Percentiles rank a stretch among this genome's conserved stretches.
phyloP scores from a whole-genome alignment of 805 yeast species.

The Saccharomyces paradoxus region DNA sequence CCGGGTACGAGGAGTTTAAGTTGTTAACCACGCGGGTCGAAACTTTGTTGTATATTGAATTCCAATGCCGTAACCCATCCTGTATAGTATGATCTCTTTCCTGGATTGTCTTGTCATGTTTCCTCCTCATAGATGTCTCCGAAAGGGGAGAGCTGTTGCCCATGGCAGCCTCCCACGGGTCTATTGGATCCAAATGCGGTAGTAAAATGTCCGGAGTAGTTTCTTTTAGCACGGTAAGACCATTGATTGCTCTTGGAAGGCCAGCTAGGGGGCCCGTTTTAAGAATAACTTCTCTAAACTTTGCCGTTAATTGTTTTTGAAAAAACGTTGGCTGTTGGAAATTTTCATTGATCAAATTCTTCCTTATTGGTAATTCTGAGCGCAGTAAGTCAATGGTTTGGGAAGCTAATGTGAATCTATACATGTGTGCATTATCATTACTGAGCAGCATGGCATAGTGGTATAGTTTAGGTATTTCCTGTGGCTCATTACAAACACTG shows the following conservation, averaged over 20 bases:
- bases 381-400: constrained; percentile 15
- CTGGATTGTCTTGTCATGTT: constrained; percentile 5
- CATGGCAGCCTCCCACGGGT: constrained; percentile 22
- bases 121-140: constrained; percentile 6
- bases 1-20: constrained; percentile 72
- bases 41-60: constrained; percentile 66
- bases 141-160: constrained; percentile 9
- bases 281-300: constrained; percentile 67
- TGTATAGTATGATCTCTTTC: constrained; percentile 9
- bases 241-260: constrained; percentile 76
- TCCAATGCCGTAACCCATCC: constrained; percentile 65
- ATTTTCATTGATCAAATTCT: constrained; percentile 10
- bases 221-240: constrained; percentile 54
- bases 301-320: constrained; percentile 34
- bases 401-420: constrained; percentile 15
- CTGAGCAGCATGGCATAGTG: constrained; percentile 49
- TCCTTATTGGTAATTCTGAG: constrained; percentile 4
- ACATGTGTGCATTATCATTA: constrained; percentile 12
- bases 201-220: constrained; percentile 50
- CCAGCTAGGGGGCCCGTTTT: constrained; percentile 78
- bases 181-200: constrained; percentile 13
- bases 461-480: constrained; percentile 67
- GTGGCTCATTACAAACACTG: constrained; percentile 73
- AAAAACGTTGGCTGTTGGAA: constrained; percentile 18
- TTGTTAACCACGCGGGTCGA: constrained; percentile 59